Evolutionary conservation across 164 flowering plant species (phyloP).

Genomic region (Brasenia schreberi): DNA sequence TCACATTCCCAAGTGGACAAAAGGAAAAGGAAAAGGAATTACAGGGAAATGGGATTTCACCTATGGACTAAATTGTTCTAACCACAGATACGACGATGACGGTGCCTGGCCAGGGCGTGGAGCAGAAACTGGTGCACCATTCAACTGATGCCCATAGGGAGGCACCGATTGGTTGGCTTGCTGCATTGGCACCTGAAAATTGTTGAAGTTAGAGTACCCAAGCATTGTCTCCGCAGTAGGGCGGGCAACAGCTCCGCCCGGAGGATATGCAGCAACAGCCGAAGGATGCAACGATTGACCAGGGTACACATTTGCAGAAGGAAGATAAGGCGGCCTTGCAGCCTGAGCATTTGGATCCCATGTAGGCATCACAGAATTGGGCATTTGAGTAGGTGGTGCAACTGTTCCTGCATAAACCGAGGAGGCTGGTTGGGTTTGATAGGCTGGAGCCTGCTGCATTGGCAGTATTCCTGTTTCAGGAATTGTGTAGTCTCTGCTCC

Average conservation of each 20-base stretch:
- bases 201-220: conserved; percentile 3
- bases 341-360: conserved; percentile 47
- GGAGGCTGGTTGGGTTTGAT: conserved; percentile 36
- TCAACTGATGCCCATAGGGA: neutral
- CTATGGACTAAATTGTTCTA: neutral
- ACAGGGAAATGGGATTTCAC: neutral
- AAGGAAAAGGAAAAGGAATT: too few relatives aligned
- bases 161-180: neutral
- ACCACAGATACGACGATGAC: neutral
- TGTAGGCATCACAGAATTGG: conserved; percentile 21
- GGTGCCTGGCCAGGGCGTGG: neutral
- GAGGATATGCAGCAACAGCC: conserved; percentile 7
- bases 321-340: conserved; percentile 18
- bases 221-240: conserved; percentile 9
- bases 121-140: neutral
- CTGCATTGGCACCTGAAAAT: conserved; percentile 8
- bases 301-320: conserved; percentile 30
- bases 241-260: conserved; percentile 12
- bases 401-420: conserved; percentile 32
- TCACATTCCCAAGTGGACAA: neutral
- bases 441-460: conserved; percentile 28
- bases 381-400: conserved; percentile 15
- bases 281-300: conserved; percentile 30
- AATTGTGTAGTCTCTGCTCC: conserved; percentile 77
- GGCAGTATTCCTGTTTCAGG: conserved; percentile 34